These are phyloP conservation scores for Thelonectria olida DNA, from an alignment of 2,329 filamentous ascomycete species.

Conservation along the genomic window DNA sequence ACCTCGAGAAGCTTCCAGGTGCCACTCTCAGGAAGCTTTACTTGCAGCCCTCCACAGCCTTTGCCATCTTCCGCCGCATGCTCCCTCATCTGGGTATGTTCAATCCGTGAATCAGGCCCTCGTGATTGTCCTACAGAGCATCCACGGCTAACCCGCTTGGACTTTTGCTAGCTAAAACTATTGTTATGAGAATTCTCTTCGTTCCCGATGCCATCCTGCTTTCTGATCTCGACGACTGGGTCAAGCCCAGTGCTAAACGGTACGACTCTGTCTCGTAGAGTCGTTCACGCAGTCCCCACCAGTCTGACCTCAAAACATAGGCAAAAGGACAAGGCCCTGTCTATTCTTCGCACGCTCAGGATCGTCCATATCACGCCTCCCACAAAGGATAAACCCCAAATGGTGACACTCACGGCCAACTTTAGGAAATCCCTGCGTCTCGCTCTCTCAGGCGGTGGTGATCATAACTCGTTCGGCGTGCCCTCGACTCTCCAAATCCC, in stretches of 20 bases:
- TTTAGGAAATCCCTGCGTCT: slow-evolving; percentile 86
- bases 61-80: slow-evolving; percentile 98
- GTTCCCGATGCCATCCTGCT: slow-evolving; percentile 82
- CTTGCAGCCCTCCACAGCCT: slow-evolving; percentile 92
- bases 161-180: slow-evolving; percentile 77
- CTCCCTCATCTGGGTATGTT: slow-evolving; percentile 83
- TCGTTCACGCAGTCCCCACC: neutral
- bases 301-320: slow-evolving; percentile 49
- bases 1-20: slow-evolving; percentile 89
- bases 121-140: too few species aligned
- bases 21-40: slow-evolving; percentile 92
- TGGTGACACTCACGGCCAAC: slow-evolving; percentile 80
- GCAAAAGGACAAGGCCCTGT: slow-evolving; percentile 84
- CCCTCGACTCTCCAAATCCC: slow-evolving; percentile 73
- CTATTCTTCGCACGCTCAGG: slow-evolving; percentile 84
- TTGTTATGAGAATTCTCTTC: slow-evolving; percentile 96
- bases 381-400: slow-evolving; percentile 70
- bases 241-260: slow-evolving; percentile 70
- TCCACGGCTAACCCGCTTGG: neutral
- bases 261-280: slow-evolving; percentile 23
- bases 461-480: slow-evolving; percentile 90
- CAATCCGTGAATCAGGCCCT: too few species aligned
- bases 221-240: slow-evolving; percentile 86
- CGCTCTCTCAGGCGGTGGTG: slow-evolving; percentile 86
- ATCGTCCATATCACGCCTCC: slow-evolving; percentile 76